Percentiles rank a stretch among this genome's conserved stretches.
Evolutionary conservation across 495 filamentous ascomycete species (phyloP).

Genomic region (Elaphomyces granulatus): DNA sequence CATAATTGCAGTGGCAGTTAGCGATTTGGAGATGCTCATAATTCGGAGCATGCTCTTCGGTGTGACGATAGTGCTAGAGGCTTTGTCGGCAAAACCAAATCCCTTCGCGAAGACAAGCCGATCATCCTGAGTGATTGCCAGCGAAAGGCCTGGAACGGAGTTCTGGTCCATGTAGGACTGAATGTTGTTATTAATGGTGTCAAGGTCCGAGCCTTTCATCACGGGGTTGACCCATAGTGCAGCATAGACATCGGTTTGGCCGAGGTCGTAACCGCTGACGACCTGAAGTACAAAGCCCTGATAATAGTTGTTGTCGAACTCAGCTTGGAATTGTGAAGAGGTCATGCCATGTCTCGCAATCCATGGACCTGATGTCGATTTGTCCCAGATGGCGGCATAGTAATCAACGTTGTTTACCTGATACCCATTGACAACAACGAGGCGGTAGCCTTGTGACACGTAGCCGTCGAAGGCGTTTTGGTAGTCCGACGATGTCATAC

Average conservation of each 20-base stretch:
- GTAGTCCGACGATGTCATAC: conserved; percentile 9
- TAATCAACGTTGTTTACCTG: conserved; percentile 4
- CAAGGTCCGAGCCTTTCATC: conserved; percentile 2
- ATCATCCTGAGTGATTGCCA: conserved; percentile 3
- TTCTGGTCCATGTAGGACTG: conserved; percentile 1
- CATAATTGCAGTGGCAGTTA: conserved; percentile 3
- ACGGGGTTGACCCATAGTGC: conserved; percentile 12
- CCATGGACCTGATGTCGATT: conserved; percentile 9
- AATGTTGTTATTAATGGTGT: conserved; percentile 1
- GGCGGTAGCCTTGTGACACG: conserved; percentile 9
- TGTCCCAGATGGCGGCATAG: conserved; percentile 13
- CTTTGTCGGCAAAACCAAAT: conserved; percentile 1
- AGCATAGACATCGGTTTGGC: conserved; percentile 10
- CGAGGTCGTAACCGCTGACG: conserved; percentile 9
- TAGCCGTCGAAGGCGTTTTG: conserved; percentile 9
- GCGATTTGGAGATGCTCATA: conserved; percentile 5
- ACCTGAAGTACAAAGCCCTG: conserved; percentile 9
- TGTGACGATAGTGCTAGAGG: background rate
- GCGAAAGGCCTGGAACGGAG: conserved; percentile 3
- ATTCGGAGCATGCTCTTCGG: conserved; percentile 4
- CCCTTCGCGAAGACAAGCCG: conserved; percentile 4
- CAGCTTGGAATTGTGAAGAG: conserved; percentile 8
- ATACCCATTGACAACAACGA: conserved; percentile 12
- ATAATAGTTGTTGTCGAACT: conserved; percentile 9
- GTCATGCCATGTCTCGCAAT: conserved; percentile 11